Evolutionary conservation across 371 early-diverging fungal genomes (phyloP).

Genomic region (Actinomortierella wolfii): DNA sequence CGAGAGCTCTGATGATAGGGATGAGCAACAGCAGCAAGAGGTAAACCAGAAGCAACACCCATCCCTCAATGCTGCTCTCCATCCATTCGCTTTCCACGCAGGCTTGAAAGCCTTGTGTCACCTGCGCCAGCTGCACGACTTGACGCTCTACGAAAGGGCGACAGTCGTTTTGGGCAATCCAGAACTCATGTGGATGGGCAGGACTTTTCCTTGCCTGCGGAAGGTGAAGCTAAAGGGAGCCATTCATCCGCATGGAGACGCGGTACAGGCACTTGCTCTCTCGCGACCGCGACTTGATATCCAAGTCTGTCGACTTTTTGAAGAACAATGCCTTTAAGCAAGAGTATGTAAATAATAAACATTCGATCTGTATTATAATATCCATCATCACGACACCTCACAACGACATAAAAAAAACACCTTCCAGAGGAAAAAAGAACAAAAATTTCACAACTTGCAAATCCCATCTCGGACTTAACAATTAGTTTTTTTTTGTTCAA

Average conservation of each 20-base stretch:
- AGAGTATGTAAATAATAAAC: too few species aligned
- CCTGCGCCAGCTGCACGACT: constrained; percentile 10
- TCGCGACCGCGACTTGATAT: constrained; percentile 10
- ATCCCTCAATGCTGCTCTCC: not conserved
- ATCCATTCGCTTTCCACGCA: constrained; percentile 23
- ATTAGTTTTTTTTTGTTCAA: too few species aligned
- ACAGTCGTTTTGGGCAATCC: constrained; percentile 8
- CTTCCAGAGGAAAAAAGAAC: too few species aligned
- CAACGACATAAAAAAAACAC: too few species aligned
- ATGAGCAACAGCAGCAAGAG: not conserved
- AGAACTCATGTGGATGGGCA: constrained; percentile 29
- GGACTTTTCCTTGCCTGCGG: constrained; percentile 14
- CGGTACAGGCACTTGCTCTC: constrained; percentile 7
- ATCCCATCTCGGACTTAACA: too few species aligned
- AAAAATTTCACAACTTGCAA: too few species aligned
- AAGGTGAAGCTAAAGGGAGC: constrained; percentile 24
- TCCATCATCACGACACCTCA: too few species aligned
- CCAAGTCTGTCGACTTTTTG: constrained; percentile 30
- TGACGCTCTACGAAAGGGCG: constrained; percentile 34
- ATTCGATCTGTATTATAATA: too few species aligned
- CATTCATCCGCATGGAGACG: constrained; percentile 6
- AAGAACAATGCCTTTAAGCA: too few species aligned
- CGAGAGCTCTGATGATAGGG: not conserved
- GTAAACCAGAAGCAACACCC: not conserved
- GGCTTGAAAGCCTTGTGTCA: constrained; percentile 29